Conservation (phyloP, 2,329 filamentous ascomycete genomes). For the Pestalotiopsis sp. region DNA sequence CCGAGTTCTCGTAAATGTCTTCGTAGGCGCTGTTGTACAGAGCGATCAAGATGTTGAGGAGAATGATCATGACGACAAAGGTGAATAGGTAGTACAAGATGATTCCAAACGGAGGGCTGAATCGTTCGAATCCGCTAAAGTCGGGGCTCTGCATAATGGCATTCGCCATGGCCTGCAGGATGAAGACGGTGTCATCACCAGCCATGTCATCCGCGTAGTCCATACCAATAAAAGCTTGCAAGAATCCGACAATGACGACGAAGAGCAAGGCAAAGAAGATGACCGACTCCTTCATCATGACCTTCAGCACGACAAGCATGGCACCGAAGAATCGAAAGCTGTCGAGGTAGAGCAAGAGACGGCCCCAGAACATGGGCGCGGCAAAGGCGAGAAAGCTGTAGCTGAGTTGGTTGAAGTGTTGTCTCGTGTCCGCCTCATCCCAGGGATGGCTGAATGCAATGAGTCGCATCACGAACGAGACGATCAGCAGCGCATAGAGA, state of each 20-base stretch:
- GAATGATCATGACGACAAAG: constrained; percentile 88
- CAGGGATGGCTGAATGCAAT: constrained; percentile 69
- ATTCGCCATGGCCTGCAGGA: constrained; percentile 82
- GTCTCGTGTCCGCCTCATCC: constrained; percentile 51
- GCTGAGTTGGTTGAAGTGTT: constrained; percentile 74
- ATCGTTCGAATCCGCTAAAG: constrained; percentile 84
- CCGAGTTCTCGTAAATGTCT: constrained; percentile 89
- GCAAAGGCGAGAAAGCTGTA: constrained; percentile 95
- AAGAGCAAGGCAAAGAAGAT: constrained; percentile 94
- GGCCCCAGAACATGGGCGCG: constrained; percentile 96
- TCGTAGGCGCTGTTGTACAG: constrained; percentile 97
- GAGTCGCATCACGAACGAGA: constrained; percentile 78
- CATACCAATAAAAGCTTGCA: constrained; percentile 92
- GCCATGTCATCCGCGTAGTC: constrained; percentile 78
- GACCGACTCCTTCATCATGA: constrained; percentile 90
- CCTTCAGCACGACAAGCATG: constrained; percentile 95
- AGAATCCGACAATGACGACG: constrained; percentile 82
- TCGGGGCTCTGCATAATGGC: constrained; percentile 91
- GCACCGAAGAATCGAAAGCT: constrained; percentile 94
- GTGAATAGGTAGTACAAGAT: constrained; percentile 98
- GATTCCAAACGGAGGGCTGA: constrained; percentile 89
- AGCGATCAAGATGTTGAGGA: constrained; percentile 95
- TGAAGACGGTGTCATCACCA: constrained; percentile 70
- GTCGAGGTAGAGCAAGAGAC: constrained; percentile 89
- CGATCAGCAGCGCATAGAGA: constrained; percentile 76